Evolutionary conservation across 1,139 yeast genomes (phyloP).

Genomic region (Sugiyamaella pinicola): DNA sequence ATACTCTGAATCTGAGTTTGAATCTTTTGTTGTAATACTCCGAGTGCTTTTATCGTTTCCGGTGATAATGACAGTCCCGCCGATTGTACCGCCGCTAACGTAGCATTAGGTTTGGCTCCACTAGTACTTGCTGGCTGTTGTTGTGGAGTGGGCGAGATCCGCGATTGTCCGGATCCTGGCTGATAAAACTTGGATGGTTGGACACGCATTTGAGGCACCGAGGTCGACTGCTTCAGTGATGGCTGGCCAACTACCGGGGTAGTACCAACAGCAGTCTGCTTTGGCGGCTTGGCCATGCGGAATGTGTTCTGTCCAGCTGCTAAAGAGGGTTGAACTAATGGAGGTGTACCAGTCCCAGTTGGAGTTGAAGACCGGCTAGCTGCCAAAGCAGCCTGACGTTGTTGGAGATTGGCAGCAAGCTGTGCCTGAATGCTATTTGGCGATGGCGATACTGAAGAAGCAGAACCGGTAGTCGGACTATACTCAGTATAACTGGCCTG

Average conservation of each 20-base stretch:
- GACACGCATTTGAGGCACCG: constrained; percentile 34
- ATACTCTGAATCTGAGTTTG: constrained; percentile 41
- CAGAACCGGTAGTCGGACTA: constrained; percentile 5
- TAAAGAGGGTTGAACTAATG: constrained; percentile 29
- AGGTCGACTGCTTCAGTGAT: constrained; percentile 26
- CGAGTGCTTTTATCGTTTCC: constrained; percentile 42
- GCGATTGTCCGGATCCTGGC: constrained; percentile 7
- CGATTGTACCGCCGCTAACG: constrained; percentile 25
- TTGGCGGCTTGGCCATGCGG: constrained; percentile 26
- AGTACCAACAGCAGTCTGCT: constrained; percentile 8
- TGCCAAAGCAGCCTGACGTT: constrained; percentile 20
- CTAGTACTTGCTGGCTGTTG: neutral
- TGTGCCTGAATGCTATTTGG: constrained; percentile 33
- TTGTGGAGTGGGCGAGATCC: neutral
- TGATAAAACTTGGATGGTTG: constrained; percentile 26
- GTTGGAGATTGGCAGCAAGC: constrained; percentile 29
- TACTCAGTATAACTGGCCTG: constrained; percentile 12
- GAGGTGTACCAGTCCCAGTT: constrained; percentile 10
- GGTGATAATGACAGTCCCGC: constrained; percentile 37
- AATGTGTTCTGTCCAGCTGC: constrained; percentile 36
- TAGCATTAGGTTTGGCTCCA: constrained; percentile 11
- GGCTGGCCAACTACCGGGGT: constrained; percentile 14
- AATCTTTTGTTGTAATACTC: constrained; percentile 41
- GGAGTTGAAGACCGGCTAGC: constrained; percentile 16
- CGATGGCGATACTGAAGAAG: constrained; percentile 24